Evolutionary conservation across 257 asterid genomes (phyloP).

Genomic region (Plectranthus barbatus): DNA sequence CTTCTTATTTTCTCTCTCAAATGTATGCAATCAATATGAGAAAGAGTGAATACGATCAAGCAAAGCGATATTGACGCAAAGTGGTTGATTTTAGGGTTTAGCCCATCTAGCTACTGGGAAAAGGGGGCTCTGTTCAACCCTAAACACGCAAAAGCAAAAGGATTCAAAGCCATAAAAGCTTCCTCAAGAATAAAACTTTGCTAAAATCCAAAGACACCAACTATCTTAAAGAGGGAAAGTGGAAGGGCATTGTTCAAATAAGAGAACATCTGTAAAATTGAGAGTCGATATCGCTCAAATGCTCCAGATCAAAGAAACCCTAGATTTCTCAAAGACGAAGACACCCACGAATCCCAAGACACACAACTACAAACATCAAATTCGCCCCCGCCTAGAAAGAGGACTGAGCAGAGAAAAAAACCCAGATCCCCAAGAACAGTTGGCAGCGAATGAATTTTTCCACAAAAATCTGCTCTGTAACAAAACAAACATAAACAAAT

Average conservation of each 20-base stretch:
- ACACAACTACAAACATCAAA: slow-evolving; percentile 20
- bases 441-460: slow-evolving; percentile 6
- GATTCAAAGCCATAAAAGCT: slow-evolving; percentile 46
- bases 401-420: slow-evolving; percentile 9
- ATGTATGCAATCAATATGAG: slow-evolving; percentile 17
- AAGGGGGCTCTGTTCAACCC: slow-evolving; percentile 34
- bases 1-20: background rate
- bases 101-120: slow-evolving; percentile 43
- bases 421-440: slow-evolving; percentile 49
- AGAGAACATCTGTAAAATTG: slow-evolving; percentile 38
- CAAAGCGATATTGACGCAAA: slow-evolving; percentile 7
- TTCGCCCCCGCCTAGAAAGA: slow-evolving; percentile 5
- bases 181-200: slow-evolving; percentile 58
- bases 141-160: slow-evolving; percentile 56
- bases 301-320: slow-evolving; percentile 50
- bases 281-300: slow-evolving; percentile 12
- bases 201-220: slow-evolving; percentile 36
- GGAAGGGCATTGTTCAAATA: slow-evolving; percentile 28
- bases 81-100: slow-evolving; percentile 24
- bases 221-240: slow-evolving; percentile 46
- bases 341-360: slow-evolving; percentile 24
- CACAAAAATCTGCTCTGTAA: background rate
- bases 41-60: slow-evolving; percentile 26
- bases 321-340: slow-evolving; percentile 24
- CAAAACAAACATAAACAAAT: background rate